Conservation (phyloP, 2,329 filamentous ascomycete genomes). For the Fusarium metavorans region DNA sequence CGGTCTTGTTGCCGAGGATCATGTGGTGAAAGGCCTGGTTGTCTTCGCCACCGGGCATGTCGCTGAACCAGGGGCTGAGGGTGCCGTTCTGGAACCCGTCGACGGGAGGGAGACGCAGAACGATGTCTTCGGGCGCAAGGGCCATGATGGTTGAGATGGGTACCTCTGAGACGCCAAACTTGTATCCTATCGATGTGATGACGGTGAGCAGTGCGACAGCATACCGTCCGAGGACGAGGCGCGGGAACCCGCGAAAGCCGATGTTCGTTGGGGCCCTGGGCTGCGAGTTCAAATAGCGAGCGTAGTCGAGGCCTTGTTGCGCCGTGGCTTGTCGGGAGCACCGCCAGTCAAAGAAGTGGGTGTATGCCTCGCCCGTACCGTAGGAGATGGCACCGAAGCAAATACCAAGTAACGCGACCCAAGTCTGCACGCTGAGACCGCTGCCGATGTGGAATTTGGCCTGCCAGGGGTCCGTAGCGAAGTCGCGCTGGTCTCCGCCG, state of each 20-base stretch:
- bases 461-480: not conserved
- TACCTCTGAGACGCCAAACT: slow-evolving; percentile 11
- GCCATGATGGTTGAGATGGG: not conserved
- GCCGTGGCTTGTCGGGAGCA: slow-evolving; percentile 1
- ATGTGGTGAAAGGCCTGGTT: not conserved
- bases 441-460: not conserved
- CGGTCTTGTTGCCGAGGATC: not conserved
- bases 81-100: not conserved
- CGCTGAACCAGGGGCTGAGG: not conserved
- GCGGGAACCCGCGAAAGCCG: slow-evolving; percentile 3
- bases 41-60: not conserved
- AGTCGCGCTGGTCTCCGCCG: not conserved
- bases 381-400: slow-evolving; percentile 20
- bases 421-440: slow-evolving; percentile 8
- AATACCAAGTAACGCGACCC: slow-evolving; percentile 16
- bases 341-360: slow-evolving; percentile 29
- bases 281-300: slow-evolving; percentile 15
- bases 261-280: slow-evolving; percentile 3
- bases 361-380: slow-evolving; percentile 15
- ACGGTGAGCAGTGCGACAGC: not conserved
- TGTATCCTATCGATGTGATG: slow-evolving; percentile 17
- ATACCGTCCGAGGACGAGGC: not conserved
- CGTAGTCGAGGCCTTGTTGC: slow-evolving; percentile 13
- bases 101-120: not conserved
- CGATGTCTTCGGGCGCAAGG: not conserved